These are phyloP conservation scores for Geoglossum cookeanum DNA, from an alignment of 2,329 filamentous ascomycete genomes.

Conservation along the genomic window DNA sequence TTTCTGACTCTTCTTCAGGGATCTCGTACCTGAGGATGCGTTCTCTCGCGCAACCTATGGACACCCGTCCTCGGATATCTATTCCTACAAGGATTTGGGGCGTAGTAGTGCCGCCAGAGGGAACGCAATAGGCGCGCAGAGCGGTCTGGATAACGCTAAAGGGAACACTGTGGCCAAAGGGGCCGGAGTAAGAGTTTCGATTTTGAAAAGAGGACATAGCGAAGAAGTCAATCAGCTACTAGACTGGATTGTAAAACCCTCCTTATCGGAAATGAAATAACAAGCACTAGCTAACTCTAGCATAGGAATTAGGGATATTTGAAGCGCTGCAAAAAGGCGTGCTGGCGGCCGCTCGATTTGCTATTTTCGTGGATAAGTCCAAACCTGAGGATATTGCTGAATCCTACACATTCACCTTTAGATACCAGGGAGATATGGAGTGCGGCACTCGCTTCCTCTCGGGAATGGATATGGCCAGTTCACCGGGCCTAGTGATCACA, in stretches of 20 bases:
- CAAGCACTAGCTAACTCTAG: background rate
- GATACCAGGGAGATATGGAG: conserved; percentile 8
- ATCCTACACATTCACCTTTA: conserved; percentile 15
- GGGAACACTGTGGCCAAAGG: background rate
- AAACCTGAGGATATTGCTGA: conserved; percentile 14
- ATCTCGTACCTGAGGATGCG: conserved; percentile 14
- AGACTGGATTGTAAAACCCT: conserved; percentile 11
- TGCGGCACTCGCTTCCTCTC: conserved; percentile 6
- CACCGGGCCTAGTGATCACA: conserved; percentile 7
- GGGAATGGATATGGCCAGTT: conserved; percentile 9
- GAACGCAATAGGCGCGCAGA: background rate
- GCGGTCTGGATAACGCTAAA: background rate
- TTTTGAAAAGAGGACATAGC: conserved; percentile 9
- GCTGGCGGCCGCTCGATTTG: conserved; percentile 13
- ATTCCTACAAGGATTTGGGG: background rate
- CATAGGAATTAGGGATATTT: conserved; percentile 14
- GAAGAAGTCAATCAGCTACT: conserved; percentile 13
- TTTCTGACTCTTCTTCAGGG: conserved; percentile 6
- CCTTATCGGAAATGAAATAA: background rate
- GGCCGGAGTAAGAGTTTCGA: background rate
- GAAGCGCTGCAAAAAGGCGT: conserved; percentile 12
- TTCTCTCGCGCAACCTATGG: conserved; percentile 14
- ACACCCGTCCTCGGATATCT: background rate
- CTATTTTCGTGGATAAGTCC: conserved; percentile 12
- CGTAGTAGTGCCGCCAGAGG: background rate